Conservation (phyloP, 495 filamentous ascomycete species). For the Bacidia gigantensis region DNA sequence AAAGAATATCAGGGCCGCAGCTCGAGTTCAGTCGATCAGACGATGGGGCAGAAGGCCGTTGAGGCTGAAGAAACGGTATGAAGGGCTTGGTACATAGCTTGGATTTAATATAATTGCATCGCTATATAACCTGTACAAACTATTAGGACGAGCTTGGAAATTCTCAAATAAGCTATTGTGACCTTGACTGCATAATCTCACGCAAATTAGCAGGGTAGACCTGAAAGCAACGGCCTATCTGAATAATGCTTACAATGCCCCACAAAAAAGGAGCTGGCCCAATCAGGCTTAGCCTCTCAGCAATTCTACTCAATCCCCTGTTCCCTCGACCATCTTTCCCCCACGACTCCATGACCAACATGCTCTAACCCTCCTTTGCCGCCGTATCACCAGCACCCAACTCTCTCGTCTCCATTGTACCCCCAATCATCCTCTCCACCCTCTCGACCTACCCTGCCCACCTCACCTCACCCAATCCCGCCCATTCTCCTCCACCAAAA, state of each 20-base stretch:
- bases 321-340: background rate
- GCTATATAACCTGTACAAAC: no score
- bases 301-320: background rate
- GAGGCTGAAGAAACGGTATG: conserved; percentile 5
- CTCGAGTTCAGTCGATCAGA: conserved; percentile 9
- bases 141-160: no score
- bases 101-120: background rate
- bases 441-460: background rate
- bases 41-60: background rate
- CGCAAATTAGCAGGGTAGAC: no score
- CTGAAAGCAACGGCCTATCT: no score
- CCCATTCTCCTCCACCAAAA: conserved; percentile 33
- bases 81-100: background rate
- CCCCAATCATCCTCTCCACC: background rate
- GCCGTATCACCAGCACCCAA: no score
- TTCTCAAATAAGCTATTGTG: no score
- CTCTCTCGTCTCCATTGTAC: background rate
- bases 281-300: no score
- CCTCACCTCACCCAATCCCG: conserved; percentile 25
- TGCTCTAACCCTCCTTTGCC: background rate
- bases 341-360: background rate
- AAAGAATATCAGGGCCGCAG: conserved; percentile 18
- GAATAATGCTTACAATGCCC: no score
- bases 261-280: no score
- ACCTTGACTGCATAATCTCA: no score